A percentile compares a stretch with the other conserved stretches of the same genome.
Conservation (phyloP, 2,329 filamentous ascomycete species). For the Blastomyces silverae region DNA sequence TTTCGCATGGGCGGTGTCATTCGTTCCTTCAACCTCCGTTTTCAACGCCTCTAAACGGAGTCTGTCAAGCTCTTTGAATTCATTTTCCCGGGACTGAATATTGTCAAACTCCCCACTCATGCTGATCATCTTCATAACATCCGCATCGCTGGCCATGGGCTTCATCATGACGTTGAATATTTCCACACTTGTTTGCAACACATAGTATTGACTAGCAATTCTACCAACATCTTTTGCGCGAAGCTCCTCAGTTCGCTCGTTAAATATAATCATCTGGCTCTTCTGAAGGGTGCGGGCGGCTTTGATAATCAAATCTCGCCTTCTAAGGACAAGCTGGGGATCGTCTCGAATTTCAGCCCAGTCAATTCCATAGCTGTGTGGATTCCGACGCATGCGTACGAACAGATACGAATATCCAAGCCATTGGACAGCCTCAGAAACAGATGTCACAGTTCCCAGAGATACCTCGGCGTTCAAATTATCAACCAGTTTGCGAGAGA, state of each 20-base stretch:
- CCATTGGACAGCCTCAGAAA: constrained; percentile 91
- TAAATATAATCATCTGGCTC: constrained; percentile 99
- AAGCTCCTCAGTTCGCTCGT: constrained; percentile 86
- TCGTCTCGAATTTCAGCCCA: constrained; percentile 88
- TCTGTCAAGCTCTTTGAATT: constrained; percentile 75
- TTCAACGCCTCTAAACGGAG: constrained; percentile 65
- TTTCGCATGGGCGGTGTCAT: constrained; percentile 69
- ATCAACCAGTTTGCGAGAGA: constrained; percentile 88
- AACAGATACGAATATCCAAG: constrained; percentile 97
- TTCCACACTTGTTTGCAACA: constrained; percentile 85
- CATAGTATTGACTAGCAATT: constrained; percentile 96
- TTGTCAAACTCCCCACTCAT: constrained; percentile 98
- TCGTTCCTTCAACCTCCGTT: constrained; percentile 68
- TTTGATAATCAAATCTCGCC: constrained; percentile 78
- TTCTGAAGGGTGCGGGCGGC: constrained; percentile 80
- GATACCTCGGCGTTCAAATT: constrained; percentile 95
- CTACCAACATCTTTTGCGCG: constrained; percentile 90
- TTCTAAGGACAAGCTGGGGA: constrained; percentile 74
- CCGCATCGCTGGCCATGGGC: constrained; percentile 76
- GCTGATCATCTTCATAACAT: constrained; percentile 91
- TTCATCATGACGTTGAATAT: constrained; percentile 96
- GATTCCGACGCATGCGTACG: constrained; percentile 90
- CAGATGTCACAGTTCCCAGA: constrained; percentile 88
- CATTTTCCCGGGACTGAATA: constrained; percentile 82
- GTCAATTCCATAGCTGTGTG: constrained; percentile 87